phyloP scores from a whole-genome alignment of 2,329 filamentous ascomycete species.

The Niveomyces coronatus region DNA sequence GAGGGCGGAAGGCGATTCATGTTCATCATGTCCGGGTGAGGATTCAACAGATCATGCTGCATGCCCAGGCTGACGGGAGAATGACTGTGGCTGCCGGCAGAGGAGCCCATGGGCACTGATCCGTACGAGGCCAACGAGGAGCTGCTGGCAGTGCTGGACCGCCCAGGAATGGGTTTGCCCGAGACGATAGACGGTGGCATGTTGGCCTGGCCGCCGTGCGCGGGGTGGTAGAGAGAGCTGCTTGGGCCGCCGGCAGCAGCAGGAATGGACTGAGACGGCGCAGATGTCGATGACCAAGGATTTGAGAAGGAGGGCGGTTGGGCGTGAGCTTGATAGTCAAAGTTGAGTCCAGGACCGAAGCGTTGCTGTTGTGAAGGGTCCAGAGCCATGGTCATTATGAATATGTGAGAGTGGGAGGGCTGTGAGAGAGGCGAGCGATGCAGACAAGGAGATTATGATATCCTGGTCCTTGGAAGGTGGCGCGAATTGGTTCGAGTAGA shows the following conservation, averaged over 20 bases:
- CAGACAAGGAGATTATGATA: too few species aligned
- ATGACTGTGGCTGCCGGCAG: slow-evolving; percentile 59
- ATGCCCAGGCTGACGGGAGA: slow-evolving; percentile 36
- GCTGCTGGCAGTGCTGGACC: slow-evolving; percentile 48
- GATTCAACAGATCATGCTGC: slow-evolving; percentile 50
- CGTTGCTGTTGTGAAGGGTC: slow-evolving; percentile 80
- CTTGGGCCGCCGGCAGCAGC: slow-evolving; percentile 26
- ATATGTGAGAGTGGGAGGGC: slow-evolving; percentile 8
- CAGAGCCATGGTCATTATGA: slow-evolving; percentile 88
- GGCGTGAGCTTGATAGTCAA: slow-evolving; percentile 54
- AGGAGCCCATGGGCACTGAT: slow-evolving; percentile 61
- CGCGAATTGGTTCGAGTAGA: too few species aligned
- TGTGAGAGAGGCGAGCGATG: slow-evolving; percentile 6
- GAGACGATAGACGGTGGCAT: slow-evolving; percentile 47
- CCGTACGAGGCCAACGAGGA: slow-evolving; percentile 59
- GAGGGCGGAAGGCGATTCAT: slow-evolving; percentile 54
- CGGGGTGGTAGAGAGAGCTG: slow-evolving; percentile 55
- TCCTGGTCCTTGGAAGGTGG: too few species aligned
- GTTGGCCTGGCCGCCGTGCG: slow-evolving; percentile 34
- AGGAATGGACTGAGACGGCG: slow-evolving; percentile 33
- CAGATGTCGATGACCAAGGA: slow-evolving; percentile 62
- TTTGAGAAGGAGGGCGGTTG: slow-evolving; percentile 73
- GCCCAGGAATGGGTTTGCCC: slow-evolving; percentile 34
- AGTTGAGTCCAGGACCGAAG: slow-evolving; percentile 63
- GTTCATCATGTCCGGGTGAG: slow-evolving; percentile 64